Conservation (phyloP, 202 grass and related monocot species). For the Carex arenaria region DNA sequence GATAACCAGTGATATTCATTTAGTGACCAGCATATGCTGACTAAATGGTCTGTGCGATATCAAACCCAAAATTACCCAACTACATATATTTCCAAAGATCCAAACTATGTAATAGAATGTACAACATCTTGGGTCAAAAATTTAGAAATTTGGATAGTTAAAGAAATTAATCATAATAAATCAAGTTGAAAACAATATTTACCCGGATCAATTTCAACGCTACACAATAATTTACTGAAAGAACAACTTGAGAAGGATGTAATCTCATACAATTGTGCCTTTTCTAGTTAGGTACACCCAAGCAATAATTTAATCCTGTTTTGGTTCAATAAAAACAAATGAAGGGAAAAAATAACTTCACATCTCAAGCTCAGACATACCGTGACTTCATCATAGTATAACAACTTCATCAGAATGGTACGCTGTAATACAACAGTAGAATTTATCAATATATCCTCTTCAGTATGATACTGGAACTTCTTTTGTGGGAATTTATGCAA, state of each 20-base stretch:
- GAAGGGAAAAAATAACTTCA: background rate
- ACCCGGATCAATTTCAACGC: too few species aligned
- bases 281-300: background rate
- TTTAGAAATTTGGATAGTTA: too few species aligned
- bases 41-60: background rate
- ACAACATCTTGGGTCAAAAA: background rate
- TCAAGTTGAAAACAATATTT: too few species aligned
- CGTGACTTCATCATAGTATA: conserved; percentile 88
- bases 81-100: background rate
- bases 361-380: conserved; percentile 36
- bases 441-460: conserved; percentile 20
- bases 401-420: conserved; percentile 95
- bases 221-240: background rate
- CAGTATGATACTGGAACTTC: background rate
- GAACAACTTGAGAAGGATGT: background rate
- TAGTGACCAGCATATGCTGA: background rate
- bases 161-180: too few species aligned
- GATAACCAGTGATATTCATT: background rate
- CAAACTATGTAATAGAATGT: background rate
- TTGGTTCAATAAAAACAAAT: background rate
- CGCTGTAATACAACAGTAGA: conserved; percentile 46
- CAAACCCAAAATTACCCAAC: background rate
- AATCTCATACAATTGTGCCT: background rate
- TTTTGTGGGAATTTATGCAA: background rate
- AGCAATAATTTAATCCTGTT: background rate